Conservation (phyloP, 768 basidiomycete genomes). For the Auriscalpium orientale region DNA sequence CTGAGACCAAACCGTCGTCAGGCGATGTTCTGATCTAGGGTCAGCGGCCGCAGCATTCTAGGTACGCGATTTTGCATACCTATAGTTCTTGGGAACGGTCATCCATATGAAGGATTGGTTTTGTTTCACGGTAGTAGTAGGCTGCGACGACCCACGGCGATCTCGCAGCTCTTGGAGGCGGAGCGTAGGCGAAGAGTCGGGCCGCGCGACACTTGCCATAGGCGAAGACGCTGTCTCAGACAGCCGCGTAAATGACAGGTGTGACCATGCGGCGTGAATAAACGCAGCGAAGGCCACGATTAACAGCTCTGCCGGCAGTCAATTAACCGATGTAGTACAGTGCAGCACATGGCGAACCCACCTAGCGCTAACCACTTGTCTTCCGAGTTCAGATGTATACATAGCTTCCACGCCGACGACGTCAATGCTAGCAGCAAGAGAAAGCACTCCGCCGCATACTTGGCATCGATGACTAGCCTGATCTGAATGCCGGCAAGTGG, state of each 20-base stretch:
- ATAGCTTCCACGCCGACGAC: constrained; percentile 45
- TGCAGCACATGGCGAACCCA: background rate
- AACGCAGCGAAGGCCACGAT: background rate
- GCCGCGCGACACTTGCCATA: background rate
- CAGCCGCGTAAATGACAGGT: background rate
- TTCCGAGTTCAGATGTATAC: constrained; percentile 7
- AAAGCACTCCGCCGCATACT: constrained; percentile 56
- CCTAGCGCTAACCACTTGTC: constrained; percentile 11
- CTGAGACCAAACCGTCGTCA: constrained; percentile 84
- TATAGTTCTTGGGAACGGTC: constrained; percentile 84
- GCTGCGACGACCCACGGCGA: constrained; percentile 28
- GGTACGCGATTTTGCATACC: constrained; percentile 32
- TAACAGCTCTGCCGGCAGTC: background rate
- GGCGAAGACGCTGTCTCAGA: too few species aligned
- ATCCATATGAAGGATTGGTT: constrained; percentile 79
- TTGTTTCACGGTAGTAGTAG: constrained; percentile 29
- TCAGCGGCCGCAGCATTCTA: too few species aligned
- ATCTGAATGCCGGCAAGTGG: constrained; percentile 34
- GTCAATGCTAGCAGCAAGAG: constrained; percentile 58
- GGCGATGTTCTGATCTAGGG: constrained; percentile 49
- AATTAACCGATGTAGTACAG: too few species aligned
- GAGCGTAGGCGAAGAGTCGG: constrained; percentile 5
- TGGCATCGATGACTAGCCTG: constrained; percentile 51
- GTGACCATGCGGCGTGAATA: background rate
- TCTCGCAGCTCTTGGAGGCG: constrained; percentile 41